Base-by-base conservation (phyloP, 768 basidiomycete genomes). In the Fistulinella prunicolor region DNA sequence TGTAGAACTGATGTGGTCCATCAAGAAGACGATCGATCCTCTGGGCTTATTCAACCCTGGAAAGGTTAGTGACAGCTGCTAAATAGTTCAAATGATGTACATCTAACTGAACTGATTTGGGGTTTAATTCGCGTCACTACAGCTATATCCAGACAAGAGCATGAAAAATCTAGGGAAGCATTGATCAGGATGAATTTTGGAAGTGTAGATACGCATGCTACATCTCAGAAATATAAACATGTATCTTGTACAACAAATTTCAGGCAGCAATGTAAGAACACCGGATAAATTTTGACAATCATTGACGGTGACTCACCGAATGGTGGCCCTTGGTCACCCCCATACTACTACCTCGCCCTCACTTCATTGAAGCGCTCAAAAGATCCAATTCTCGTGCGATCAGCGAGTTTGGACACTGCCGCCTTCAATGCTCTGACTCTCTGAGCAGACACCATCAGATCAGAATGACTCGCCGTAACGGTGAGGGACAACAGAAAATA, bases 1-100 rank as follows among this genome's bases (percentile, higher is more conserved):
- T 0, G 85, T 95, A 9, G 76, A 78, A 41, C 64, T 94, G 21
- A 94, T 95, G 91, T 85, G 86, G 68, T 77, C 74, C 12, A 79
- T 95, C 57, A 95, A 95, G 66, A 66, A 69, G 49, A 73, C 81
- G 0, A 65, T 91, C 10, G 91, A 93, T 61, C 91, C 91, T 0
- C 63, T 82, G 21, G 79, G 81, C 26, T 64, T 94, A 36, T 82
- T 93, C 54, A 93, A 94, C 62, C 91, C 91, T 6, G 90, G 87
- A 47, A 93, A 93, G 79, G 85, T 82, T 21, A n/a, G 66, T 46
- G 28, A 29, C 12, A 9, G 14, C 3, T 24, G 6, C 12, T 34
- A 34, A 16, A 34, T 34, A 28, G 5, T 12, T 34, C n/a, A n/a
- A n/a, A n/a, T n/a, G n/a, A n/a, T n/a, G n/a, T n/a, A n/a, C 14